Evolutionary conservation across 208 protist species (phyloP).

Genomic region (Trypanosoma rangeli): DNA sequence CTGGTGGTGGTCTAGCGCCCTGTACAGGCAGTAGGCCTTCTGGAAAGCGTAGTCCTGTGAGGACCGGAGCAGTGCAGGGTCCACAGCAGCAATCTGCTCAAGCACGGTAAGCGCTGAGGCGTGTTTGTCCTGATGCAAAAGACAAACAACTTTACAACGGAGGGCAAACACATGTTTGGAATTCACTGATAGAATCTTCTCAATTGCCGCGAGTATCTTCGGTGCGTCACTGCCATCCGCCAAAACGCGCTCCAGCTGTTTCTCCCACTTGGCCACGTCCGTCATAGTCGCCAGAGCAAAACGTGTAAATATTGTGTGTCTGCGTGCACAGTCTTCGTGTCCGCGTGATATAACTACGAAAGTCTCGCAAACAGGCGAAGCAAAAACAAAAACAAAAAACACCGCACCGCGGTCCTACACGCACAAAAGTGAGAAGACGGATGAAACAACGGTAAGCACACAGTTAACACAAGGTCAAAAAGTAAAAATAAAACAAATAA

Average conservation of each 20-base stretch:
- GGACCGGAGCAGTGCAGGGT: constrained; percentile 1
- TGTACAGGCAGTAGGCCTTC: constrained; percentile 77
- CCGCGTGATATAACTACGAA: neutral
- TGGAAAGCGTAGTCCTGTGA: constrained; percentile 54
- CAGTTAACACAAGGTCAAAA: too few relatives aligned
- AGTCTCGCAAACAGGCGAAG: neutral
- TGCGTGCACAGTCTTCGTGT: neutral
- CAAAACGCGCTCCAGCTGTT: constrained; percentile 54
- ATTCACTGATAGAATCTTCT: constrained; percentile 64
- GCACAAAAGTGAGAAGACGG: neutral
- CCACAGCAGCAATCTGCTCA: constrained; percentile 34
- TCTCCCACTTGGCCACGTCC: constrained; percentile 67
- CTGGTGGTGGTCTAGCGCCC: constrained; percentile 54
- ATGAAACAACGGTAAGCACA: too few relatives aligned
- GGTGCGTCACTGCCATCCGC: constrained; percentile 40
- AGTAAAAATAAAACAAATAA: neutral
- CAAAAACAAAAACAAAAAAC: neutral
- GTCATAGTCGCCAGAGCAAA: constrained; percentile 32
- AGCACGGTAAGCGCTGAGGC: constrained; percentile 58
- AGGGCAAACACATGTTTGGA: constrained; percentile 58
- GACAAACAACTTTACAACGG: constrained; percentile 66
- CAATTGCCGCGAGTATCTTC: constrained; percentile 51
- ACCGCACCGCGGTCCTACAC: neutral
- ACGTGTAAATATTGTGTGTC: neutral
- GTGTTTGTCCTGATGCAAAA: constrained; percentile 65